phyloP scores from a whole-genome alignment of 2,329 filamentous ascomycete genomes.

The Aureobasidium sp. region DNA sequence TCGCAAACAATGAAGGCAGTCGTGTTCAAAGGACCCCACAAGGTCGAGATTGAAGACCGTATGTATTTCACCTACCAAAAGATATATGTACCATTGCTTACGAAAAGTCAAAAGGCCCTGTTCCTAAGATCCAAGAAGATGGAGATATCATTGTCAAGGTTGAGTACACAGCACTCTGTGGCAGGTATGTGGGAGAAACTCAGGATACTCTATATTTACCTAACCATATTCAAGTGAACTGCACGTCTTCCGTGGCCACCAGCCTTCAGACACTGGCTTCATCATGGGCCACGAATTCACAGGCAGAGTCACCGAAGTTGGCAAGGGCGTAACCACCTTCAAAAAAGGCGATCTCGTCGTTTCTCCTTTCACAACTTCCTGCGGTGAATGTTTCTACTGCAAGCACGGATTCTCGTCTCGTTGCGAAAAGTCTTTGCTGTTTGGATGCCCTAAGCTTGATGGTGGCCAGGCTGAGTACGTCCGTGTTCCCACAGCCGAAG shows the following conservation, averaged over 20 bases:
- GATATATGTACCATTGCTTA: background rate
- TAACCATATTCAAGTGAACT: constrained; percentile 55
- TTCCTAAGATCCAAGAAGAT: constrained; percentile 64
- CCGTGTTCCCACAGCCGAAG: constrained; percentile 72
- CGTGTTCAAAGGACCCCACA: constrained; percentile 71
- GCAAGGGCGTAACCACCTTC: constrained; percentile 60
- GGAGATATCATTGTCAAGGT: constrained; percentile 80
- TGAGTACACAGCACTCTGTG: constrained; percentile 75
- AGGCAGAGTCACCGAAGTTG: constrained; percentile 63
- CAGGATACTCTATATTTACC: background rate
- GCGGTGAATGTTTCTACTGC: constrained; percentile 80
- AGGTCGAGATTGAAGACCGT: constrained; percentile 68
- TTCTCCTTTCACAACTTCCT: constrained; percentile 74
- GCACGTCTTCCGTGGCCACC: constrained; percentile 77
- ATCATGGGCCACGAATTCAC: constrained; percentile 84
- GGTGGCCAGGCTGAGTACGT: constrained; percentile 40
- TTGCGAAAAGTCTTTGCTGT: constrained; percentile 63
- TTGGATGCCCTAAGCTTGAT: constrained; percentile 51
- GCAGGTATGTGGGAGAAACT: constrained; percentile 56
- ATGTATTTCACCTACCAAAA: background rate
- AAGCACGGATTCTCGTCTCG: constrained; percentile 67
- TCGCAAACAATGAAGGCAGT: constrained; percentile 72
- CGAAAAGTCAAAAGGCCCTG: constrained; percentile 38
- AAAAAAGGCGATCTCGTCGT: constrained; percentile 72
- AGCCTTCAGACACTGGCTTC: constrained; percentile 58